Conservation (phyloP, 441 rosid genomes). For the Arabidopsis hybrid region DNA sequence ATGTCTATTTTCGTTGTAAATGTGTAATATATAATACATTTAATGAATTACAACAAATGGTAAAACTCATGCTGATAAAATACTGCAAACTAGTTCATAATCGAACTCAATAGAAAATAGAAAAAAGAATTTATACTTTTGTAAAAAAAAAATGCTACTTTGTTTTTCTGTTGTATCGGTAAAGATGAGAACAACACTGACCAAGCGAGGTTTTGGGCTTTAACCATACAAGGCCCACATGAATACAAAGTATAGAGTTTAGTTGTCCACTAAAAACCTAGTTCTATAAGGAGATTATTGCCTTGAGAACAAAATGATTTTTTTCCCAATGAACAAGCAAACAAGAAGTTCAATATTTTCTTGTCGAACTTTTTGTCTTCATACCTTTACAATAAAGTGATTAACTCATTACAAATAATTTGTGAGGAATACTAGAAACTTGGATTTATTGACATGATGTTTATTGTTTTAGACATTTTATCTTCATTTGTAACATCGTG, state of each 20-base stretch:
- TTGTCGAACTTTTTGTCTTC: neutral
- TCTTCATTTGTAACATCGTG: neutral
- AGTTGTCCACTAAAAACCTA: neutral
- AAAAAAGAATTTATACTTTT: no score
- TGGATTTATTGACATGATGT: neutral
- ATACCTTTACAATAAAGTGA: neutral
- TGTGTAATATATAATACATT: no score
- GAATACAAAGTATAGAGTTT: neutral
- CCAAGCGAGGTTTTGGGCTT: conserved; percentile 7
- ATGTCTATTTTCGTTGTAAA: no score
- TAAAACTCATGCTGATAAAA: no score
- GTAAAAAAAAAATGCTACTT: no score
- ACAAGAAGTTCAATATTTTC: neutral
- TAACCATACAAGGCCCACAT: conserved; percentile 12
- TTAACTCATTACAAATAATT: neutral
- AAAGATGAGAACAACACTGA: no score
- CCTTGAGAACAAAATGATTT: neutral
- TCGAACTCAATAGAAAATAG: no score
- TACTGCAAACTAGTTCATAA: no score
- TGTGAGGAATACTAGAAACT: neutral
- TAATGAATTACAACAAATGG: no score
- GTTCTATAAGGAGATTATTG: neutral
- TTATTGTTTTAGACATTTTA: neutral
- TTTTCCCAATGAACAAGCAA: neutral
- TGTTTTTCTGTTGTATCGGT: no score